Evolutionary conservation across 768 basidiomycete species (phyloP).

Genomic region (Kwoniella dejecticola): DNA sequence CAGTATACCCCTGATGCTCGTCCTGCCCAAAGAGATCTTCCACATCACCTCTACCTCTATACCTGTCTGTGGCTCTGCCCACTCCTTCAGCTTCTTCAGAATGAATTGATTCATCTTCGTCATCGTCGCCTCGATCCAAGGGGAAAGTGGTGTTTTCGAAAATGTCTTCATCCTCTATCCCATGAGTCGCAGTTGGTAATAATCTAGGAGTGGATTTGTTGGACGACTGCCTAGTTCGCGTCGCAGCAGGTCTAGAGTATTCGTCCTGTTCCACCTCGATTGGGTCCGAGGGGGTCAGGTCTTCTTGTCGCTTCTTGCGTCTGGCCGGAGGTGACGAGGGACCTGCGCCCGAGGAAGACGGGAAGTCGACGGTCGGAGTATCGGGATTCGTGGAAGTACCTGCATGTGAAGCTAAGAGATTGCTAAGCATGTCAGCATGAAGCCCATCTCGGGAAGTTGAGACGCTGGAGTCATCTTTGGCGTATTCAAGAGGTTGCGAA

Average conservation of each 20-base stretch:
- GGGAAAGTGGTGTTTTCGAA: constrained; percentile 26
- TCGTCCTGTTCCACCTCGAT: constrained; percentile 3
- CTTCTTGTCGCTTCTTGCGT: constrained; percentile 36
- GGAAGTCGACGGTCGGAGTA: constrained; percentile 36
- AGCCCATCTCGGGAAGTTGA: too few relatives aligned
- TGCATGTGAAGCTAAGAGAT: constrained; percentile 8
- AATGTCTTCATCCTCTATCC: constrained; percentile 6
- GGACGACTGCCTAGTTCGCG: constrained; percentile 16
- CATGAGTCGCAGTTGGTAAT: background rate
- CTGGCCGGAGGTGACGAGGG: constrained; percentile 26
- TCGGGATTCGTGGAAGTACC: constrained; percentile 30
- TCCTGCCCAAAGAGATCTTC: constrained; percentile 17
- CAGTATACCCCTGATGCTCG: constrained; percentile 30
- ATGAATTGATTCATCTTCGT: constrained; percentile 23
- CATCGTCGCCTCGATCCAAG: constrained; percentile 48
- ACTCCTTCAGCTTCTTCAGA: constrained; percentile 37
- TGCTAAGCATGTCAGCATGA: too few relatives aligned
- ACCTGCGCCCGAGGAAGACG: constrained; percentile 22
- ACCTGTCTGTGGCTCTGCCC: background rate
- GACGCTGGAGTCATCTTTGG: too few relatives aligned
- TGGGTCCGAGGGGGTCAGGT: constrained; percentile 23
- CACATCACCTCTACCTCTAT: background rate
- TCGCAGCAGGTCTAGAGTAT: constrained; percentile 9
- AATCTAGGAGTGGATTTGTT: constrained; percentile 9
- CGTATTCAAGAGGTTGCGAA: too few relatives aligned